Conservation (phyloP, 192 early-diverging fungal species). For the Backusella luteola region DNA sequence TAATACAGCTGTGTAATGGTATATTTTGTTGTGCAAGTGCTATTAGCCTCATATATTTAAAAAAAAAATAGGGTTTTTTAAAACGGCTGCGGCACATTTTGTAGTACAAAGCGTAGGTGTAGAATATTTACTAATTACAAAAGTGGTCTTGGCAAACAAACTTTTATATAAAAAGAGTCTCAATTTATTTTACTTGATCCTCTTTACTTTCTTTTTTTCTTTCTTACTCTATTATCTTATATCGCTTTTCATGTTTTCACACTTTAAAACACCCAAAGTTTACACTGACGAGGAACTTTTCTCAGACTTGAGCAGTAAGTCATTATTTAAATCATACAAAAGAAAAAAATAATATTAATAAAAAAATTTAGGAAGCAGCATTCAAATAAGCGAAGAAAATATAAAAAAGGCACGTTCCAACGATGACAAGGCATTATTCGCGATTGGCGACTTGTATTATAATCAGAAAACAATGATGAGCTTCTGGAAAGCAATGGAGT, state of each 20-base stretch:
- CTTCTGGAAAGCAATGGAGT: constrained; percentile 58
- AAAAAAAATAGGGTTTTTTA: too few relatives aligned
- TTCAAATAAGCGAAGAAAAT: not conserved
- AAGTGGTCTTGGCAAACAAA: not conserved
- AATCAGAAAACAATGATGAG: not conserved
- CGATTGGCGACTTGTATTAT: not conserved
- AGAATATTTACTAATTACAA: not conserved
- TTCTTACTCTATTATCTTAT: not conserved
- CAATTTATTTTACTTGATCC: not conserved
- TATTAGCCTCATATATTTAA: too few relatives aligned
- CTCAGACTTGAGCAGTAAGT: not conserved
- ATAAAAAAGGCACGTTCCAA: not conserved
- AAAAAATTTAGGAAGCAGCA: not conserved
- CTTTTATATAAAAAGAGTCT: not conserved
- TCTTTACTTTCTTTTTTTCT: not conserved
- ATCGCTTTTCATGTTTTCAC: not conserved
- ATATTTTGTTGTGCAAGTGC: too few relatives aligned
- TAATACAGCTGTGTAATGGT: too few relatives aligned
- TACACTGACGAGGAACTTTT: not conserved
- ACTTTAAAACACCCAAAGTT: not conserved
- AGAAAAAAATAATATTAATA: too few relatives aligned
- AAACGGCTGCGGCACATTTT: not conserved
- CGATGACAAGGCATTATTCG: not conserved
- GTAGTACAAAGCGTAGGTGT: too few relatives aligned
- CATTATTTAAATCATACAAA: not conserved